These are phyloP conservation scores for Blastobotrys buckinghamii DNA, from an alignment of 1,139 yeast genomes.

Conservation along the genomic window DNA sequence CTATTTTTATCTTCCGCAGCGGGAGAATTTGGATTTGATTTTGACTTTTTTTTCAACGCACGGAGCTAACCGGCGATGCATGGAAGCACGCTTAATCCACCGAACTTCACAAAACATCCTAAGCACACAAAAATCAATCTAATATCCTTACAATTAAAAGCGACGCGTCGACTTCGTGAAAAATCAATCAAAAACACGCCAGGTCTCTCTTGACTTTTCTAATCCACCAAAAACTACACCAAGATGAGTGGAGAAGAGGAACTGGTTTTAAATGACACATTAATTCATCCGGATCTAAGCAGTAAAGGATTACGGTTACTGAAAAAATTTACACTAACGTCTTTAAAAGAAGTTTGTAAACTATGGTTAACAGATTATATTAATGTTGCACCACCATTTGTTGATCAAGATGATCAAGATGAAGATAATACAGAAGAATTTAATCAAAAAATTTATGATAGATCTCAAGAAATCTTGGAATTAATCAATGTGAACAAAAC, in stretches of 20 bases:
- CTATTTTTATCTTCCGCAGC: no score
- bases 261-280: slow-evolving; percentile 16
- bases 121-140: no score
- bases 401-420: slow-evolving; percentile 9
- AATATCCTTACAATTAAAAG: no score
- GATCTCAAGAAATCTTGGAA: slow-evolving; percentile 12
- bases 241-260: slow-evolving; percentile 4
- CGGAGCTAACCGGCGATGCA: no score
- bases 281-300: slow-evolving; percentile 15
- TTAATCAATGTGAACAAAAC: no score
- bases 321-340: slow-evolving; percentile 11
- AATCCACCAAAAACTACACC: neutral
- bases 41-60: no score
- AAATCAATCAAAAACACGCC: no score
- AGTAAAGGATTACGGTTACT: slow-evolving; percentile 11
- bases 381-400: slow-evolving; percentile 15
- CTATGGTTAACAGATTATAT: slow-evolving; percentile 17
- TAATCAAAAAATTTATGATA: slow-evolving; percentile 1
- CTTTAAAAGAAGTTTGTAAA: slow-evolving; percentile 16
- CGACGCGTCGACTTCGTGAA: no score
- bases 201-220: no score
- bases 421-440: neutral
- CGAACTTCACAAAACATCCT: no score
- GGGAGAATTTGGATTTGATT: no score
- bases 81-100: no score